These are phyloP conservation scores for Chaetomium olivaceum DNA, from an alignment of 2,329 filamentous ascomycete species.

Conservation along the genomic window DNA sequence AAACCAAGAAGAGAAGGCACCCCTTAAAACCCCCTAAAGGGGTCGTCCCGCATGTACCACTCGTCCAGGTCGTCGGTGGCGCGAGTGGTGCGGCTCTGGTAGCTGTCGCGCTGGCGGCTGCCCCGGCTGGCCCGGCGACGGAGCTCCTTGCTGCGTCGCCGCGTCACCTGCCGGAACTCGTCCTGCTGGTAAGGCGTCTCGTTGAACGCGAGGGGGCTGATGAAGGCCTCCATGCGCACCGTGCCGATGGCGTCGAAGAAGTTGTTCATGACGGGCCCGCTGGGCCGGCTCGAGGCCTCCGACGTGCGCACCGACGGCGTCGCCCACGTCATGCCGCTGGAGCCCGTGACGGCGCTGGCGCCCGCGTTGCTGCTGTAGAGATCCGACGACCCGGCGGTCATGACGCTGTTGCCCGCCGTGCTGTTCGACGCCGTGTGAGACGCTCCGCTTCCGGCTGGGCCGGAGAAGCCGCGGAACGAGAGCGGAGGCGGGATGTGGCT, in stretches of 20 bases:
- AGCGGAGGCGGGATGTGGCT: slow-evolving; percentile 69
- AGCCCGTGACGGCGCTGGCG: slow-evolving; percentile 25
- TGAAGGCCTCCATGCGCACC: slow-evolving; percentile 96
- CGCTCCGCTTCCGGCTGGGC: slow-evolving; percentile 47
- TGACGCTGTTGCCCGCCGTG: slow-evolving; percentile 55
- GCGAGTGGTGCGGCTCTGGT: slow-evolving; percentile 47
- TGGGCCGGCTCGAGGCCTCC: slow-evolving; percentile 53
- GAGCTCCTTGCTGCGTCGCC: slow-evolving; percentile 57
- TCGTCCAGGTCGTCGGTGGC: slow-evolving; percentile 56
- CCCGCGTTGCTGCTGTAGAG: slow-evolving; percentile 38
- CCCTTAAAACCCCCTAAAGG: slow-evolving; percentile 60
- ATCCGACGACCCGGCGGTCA: slow-evolving; percentile 40
- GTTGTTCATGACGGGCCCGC: slow-evolving; percentile 45
- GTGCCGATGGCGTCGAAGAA: slow-evolving; percentile 91
- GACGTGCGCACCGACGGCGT: slow-evolving; percentile 53
- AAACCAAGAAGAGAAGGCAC: slow-evolving; percentile 3
- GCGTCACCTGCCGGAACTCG: slow-evolving; percentile 49
- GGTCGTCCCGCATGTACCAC: slow-evolving; percentile 58
- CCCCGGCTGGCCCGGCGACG: slow-evolving; percentile 56
- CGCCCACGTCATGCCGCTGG: slow-evolving; percentile 35
- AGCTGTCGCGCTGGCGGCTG: slow-evolving; percentile 55
- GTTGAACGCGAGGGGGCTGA: slow-evolving; percentile 61
- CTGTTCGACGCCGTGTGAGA: slow-evolving; percentile 53
- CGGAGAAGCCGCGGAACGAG: slow-evolving; percentile 78
- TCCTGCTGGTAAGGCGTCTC: slow-evolving; percentile 53